phyloP scores from a whole-genome alignment of 129 eudicot species.

The Arctium lappa region DNA sequence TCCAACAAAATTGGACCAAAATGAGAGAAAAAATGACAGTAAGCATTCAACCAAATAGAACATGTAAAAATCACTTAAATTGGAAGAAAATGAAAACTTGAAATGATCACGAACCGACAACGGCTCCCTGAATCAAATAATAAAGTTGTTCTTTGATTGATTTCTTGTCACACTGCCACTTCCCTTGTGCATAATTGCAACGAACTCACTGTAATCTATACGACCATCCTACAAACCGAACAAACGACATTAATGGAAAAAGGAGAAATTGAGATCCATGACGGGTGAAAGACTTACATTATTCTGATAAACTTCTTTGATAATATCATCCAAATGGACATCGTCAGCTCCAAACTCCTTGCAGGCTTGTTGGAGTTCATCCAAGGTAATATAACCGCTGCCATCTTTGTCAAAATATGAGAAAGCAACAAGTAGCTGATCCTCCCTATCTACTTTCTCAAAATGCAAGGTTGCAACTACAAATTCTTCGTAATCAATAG shows the following conservation, averaged over 20 bases:
- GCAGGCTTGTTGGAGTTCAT: too few relatives aligned
- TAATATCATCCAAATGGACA: too few relatives aligned
- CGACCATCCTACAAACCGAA: conserved; percentile 56
- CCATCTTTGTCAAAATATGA: too few relatives aligned
- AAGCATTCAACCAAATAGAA: too few relatives aligned
- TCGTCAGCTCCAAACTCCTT: too few relatives aligned
- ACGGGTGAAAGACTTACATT: conserved; percentile 3
- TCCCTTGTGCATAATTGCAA: conserved; percentile 70
- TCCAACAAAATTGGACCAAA: too few relatives aligned
- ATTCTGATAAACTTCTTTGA: too few relatives aligned
- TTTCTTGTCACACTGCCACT: conserved; percentile 38
- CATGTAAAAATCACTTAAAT: not conserved
- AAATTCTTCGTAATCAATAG: conserved; percentile 65
- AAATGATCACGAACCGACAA: conserved; percentile 11
- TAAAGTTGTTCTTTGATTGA: conserved; percentile 33
- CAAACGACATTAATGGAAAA: not conserved
- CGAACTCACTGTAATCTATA: conserved; percentile 62
- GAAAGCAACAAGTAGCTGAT: not conserved
- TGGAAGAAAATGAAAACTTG: not conserved
- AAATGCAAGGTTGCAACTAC: conserved; percentile 67
- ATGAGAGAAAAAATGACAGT: too few relatives aligned
- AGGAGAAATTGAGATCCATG: not conserved
- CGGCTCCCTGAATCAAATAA: conserved; percentile 31
- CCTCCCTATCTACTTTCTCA: conserved; percentile 51
- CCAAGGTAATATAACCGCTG: too few relatives aligned